A percentile compares a stretch with the other conserved stretches of the same genome.
These are phyloP conservation scores for Neurospora discreta DNA, from an alignment of 495 filamentous ascomycete species.

Conservation along the genomic window DNA sequence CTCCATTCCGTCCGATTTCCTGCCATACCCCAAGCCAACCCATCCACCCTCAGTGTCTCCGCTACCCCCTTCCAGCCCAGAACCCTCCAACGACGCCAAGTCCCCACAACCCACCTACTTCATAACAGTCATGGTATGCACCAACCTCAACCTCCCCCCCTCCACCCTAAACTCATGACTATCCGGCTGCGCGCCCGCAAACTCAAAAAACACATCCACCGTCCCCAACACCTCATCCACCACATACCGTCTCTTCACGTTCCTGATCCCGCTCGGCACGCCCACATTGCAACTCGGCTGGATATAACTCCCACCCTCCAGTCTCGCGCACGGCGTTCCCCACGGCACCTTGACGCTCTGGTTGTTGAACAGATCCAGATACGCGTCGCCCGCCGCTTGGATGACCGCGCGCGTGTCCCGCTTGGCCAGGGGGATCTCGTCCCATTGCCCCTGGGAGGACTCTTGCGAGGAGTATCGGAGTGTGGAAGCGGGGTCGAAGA, in stretches of 20 bases:
- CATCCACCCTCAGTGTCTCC: neutral
- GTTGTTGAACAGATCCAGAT: conserved; percentile 32
- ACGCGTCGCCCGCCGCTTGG: conserved; percentile 36
- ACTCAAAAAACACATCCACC: conserved; percentile 30
- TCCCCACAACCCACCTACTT: neutral
- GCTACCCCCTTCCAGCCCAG: neutral
- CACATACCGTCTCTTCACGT: conserved; percentile 10
- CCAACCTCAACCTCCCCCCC: conserved; percentile 10
- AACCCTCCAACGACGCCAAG: conserved; percentile 1
- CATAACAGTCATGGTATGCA: conserved; percentile 8
- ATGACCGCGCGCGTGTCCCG: conserved; percentile 28
- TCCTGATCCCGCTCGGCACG: conserved; percentile 22
- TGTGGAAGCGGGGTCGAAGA: conserved; percentile 42
- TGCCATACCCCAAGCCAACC: neutral
- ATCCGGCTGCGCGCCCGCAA: conserved; percentile 21
- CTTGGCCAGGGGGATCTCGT: conserved; percentile 29
- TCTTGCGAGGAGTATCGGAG: conserved; percentile 31
- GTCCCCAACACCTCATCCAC: conserved; percentile 35
- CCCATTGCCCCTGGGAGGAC: conserved; percentile 23
- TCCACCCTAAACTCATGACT: conserved; percentile 29
- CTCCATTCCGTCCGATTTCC: neutral
- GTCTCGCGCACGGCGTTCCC: conserved; percentile 34
- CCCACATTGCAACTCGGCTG: conserved; percentile 27
- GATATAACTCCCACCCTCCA: conserved; percentile 37
- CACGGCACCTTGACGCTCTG: conserved; percentile 32